A percentile compares a stretch with the other conserved stretches of the same genome.
Conservation (phyloP, 805 yeast species). For the Teunomyces pallodes region DNA sequence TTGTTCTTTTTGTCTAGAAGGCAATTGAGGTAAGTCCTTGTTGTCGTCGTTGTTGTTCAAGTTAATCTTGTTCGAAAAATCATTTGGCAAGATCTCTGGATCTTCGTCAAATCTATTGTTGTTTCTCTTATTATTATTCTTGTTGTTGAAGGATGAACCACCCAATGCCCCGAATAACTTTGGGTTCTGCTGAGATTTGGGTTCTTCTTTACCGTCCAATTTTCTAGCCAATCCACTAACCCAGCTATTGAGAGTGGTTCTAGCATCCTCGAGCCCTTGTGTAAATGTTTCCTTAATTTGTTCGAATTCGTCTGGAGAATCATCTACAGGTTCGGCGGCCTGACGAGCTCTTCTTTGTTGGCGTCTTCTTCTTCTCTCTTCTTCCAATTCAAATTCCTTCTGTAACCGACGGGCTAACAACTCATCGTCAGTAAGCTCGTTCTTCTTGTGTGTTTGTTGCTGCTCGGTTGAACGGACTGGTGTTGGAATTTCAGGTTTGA, state of each 20-base stretch:
- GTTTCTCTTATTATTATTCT: constrained; percentile 6
- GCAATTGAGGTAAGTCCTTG: constrained; percentile 24
- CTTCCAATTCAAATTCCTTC: constrained; percentile 52
- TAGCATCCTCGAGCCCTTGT: constrained; percentile 80
- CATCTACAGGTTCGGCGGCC: constrained; percentile 23
- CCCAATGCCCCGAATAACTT: constrained; percentile 47
- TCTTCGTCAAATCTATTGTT: constrained; percentile 47
- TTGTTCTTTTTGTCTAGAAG: constrained; percentile 8
- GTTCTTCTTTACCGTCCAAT: constrained; percentile 26
- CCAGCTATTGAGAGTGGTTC: constrained; percentile 75
- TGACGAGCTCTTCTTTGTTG: constrained; percentile 12
- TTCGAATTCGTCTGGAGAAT: constrained; percentile 58
- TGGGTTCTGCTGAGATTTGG: constrained; percentile 18
- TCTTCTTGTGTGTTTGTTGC: constrained; percentile 15
- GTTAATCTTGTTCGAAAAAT: constrained; percentile 46
- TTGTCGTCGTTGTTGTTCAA: constrained; percentile 36
- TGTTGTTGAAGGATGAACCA: constrained; percentile 36
- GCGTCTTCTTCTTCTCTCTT: constrained; percentile 31
- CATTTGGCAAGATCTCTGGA: constrained; percentile 48
- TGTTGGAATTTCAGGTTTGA: constrained; percentile 50
- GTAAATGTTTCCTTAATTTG: constrained; percentile 65
- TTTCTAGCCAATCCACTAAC: constrained; percentile 63
- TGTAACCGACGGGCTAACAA: constrained; percentile 78
- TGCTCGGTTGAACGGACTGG: constrained; percentile 10
- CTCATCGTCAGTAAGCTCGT: constrained; percentile 60